Evolutionary conservation across 2,329 filamentous ascomycete species (phyloP), one percentile per base, ranked within the genome.

Genomic region (Colletotrichum neosansevieriae): DNA sequence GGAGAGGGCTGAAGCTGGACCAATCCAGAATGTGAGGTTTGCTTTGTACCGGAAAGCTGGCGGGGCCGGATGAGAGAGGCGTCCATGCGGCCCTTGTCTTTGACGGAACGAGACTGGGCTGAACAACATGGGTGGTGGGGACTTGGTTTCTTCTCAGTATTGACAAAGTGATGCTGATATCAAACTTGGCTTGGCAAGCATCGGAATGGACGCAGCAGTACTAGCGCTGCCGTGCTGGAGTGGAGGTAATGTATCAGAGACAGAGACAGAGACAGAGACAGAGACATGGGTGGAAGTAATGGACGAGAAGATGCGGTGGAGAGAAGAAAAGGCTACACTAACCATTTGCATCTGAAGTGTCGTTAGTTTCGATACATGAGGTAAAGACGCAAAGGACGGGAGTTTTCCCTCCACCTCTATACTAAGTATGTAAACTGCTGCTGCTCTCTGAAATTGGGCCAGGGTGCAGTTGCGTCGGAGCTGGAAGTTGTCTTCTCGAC

Each of bases 1-100:
- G 53, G 53, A 68, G 60, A 58, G 53, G 53, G 60, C 65, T 59
- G 65, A 54, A 59, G 47, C 60, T 65, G 61, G 45, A 21, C 65
- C 60, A 42, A 54, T 63, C 58, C 44, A 63, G 24, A 51, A 38
- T 19, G 36, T 40, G 58, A 47, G 32, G 17, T 19, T 50, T 42
- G 44, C 21, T 32, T 13, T 19, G 38, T 29, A 21, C 58, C 49
- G 11, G 17, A 15, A 15, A 32, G n/a, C n/a, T n/a, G 40, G 59
- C 54, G 47, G 60, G 15, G 49, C 38, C 47, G 34, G 60, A 24
- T 53, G 61, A 17, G 32, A 5, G 61, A 65, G 40, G 45, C 54
- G 40, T 42, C 54, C 65, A 54, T 34, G 54, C 47, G 54, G 40
- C 4, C 54, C 21, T 53, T 45, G 63, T 59, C 47, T 50, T 13